Base-by-base conservation (phyloP, 2,329 filamentous ascomycete genomes). In the Emergomyces pasteurianus region DNA sequence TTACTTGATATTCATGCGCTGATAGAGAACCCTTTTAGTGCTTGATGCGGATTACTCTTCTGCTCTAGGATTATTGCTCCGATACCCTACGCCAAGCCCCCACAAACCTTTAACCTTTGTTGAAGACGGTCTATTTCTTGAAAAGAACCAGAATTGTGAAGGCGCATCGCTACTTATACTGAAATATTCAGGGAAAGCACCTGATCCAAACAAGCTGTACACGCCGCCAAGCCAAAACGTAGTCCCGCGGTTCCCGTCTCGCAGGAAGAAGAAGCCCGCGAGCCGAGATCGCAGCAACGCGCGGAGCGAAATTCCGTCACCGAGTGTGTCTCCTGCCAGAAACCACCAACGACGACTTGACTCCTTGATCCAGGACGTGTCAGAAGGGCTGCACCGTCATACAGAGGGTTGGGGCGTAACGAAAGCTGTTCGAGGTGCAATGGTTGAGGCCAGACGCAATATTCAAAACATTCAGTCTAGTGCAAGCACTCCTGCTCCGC, bases 21-120 rank as follows among this genome's bases (percentile, higher is more conserved):
- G 28, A 34, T 58, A 50, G 55, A 50, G 55, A 71, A 75, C 63
- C 46, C 50, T 53, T 1, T 53, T 23, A 91, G 88, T 99, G 42
- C 77, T 97, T 31, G 85, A 90, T 64, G 86, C 89, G 14, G 92
- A 97, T 72, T 96, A 96, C 69, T 92, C 94, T 1, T 83, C 85
- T 42, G 92, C 90, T 9, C 78, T 99, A 59, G 87, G 90, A 60
- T 76, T 95, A 1, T 78, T 97, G 31, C 81, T 97, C 1, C 89
- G 90, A 67, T 97, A 97, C 66, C 90, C 90, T 1, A 78, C 84
- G 1, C 87, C 87, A 2, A 69, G 79, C 5, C 80, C 85, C 1
- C 78, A 87, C 65, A 84, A 85, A 0, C 87, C 92, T 18, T 84
- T 88, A 65, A 89, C 86, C 0, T 90, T 97, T 67, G 88, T 96